A percentile compares a stretch with the other conserved stretches of the same genome.
These are phyloP conservation scores for Apiotrichum gamsii DNA, from an alignment of 1,284 basidiomycete genomes.

Conservation along the genomic window DNA sequence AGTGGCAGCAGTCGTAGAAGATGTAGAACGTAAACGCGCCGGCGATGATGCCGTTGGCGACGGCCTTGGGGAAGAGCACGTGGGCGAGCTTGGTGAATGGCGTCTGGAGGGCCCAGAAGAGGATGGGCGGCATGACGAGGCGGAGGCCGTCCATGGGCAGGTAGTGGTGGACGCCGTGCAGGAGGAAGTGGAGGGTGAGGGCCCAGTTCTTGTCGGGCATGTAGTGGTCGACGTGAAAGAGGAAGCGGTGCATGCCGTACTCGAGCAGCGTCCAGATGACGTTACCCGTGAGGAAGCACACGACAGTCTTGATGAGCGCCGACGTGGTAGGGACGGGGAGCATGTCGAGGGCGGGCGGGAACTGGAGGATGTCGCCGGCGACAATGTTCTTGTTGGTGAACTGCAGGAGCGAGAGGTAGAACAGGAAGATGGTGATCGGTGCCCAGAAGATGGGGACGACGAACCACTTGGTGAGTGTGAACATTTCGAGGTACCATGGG, in stretches of 20 bases:
- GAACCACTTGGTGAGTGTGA: constrained; percentile 89
- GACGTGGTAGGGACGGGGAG: constrained; percentile 27
- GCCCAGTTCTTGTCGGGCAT: constrained; percentile 78
- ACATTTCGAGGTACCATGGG: constrained; percentile 71
- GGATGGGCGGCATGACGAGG: constrained; percentile 91
- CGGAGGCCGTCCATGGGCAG: constrained; percentile 93
- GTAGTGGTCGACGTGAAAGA: constrained; percentile 92
- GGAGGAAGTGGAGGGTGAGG: constrained; percentile 82
- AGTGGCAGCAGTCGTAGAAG: constrained; percentile 86
- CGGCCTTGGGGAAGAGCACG: constrained; percentile 68
- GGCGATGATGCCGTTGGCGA: constrained; percentile 90
- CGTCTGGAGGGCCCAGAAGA: constrained; percentile 71
- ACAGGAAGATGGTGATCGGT: constrained; percentile 77
- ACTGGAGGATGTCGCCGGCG: constrained; percentile 29
- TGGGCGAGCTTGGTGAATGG: constrained; percentile 89
- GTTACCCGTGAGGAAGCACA: constrained; percentile 74
- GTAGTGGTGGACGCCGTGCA: constrained; percentile 97
- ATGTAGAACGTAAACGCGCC: constrained; percentile 89
- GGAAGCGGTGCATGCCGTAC: constrained; percentile 90
- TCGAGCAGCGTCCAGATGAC: constrained; percentile 93
- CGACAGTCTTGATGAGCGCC: constrained; percentile 49
- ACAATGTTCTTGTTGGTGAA: constrained; percentile 55
- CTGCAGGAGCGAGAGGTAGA: constrained; percentile 72
- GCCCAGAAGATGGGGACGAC: constrained; percentile 89
- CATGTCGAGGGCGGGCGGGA: constrained; percentile 21